These are phyloP conservation scores for Penicillium verhagenii DNA, from an alignment of 495 filamentous ascomycete species.

Conservation along the genomic window DNA sequence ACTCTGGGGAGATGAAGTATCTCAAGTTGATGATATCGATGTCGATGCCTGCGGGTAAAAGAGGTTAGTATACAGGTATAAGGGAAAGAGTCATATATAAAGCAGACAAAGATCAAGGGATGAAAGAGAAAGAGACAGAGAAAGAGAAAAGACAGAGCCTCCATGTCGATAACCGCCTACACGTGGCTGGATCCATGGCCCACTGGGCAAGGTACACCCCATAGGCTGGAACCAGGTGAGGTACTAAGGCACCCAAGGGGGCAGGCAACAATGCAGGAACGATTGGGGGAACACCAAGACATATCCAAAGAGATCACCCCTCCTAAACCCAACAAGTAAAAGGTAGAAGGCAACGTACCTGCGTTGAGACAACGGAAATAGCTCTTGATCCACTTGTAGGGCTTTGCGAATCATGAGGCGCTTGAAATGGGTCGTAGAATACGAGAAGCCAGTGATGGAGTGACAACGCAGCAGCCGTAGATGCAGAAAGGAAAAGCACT, in stretches of 20 bases:
- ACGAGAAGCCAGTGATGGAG: conserved; percentile 19
- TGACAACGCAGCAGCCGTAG: conserved; percentile 27
- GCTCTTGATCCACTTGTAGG: conserved; percentile 16
- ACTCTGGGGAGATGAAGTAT: background rate
- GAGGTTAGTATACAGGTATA: background rate
- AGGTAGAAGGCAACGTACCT: conserved; percentile 15
- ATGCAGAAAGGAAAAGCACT: conserved; percentile 30
- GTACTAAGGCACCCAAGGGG: conserved; percentile 10
- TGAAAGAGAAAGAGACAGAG: background rate
- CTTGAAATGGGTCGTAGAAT: background rate
- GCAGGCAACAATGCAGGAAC: conserved; percentile 24
- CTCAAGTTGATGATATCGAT: background rate
- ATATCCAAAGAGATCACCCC: background rate
- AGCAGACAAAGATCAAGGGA: background rate
- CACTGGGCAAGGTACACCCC: no score
- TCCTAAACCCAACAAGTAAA: background rate
- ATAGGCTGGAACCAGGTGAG: no score
- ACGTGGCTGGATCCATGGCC: no score
- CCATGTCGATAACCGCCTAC: conserved; percentile 12
- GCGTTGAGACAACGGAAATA: conserved; percentile 10
- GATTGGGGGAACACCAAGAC: background rate
- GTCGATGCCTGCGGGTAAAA: background rate
- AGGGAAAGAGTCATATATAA: no score
- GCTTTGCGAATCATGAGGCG: conserved; percentile 21
- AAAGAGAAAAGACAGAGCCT: background rate